phyloP scores from a whole-genome alignment of 2,329 filamentous ascomycete genomes.

The Fusarium longipes region DNA sequence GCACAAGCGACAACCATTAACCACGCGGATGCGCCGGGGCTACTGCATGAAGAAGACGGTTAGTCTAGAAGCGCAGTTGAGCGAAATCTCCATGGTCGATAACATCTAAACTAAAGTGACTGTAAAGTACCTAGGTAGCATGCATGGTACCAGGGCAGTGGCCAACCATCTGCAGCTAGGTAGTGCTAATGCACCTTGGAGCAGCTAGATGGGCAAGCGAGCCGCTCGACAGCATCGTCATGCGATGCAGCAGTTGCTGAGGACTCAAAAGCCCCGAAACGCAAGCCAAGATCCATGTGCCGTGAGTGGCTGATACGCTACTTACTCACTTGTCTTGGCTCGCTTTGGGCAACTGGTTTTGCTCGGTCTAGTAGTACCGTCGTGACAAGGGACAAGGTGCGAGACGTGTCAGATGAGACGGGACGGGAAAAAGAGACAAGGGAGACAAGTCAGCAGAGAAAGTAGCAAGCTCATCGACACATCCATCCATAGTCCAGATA shows the following conservation, averaged over 20 bases:
- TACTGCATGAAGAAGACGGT: constrained; percentile 40
- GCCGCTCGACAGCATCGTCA: constrained; percentile 39
- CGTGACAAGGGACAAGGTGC: constrained; percentile 19
- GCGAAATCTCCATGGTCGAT: constrained; percentile 15
- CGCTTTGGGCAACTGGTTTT: constrained; percentile 5
- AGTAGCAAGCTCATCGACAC: constrained; percentile 9
- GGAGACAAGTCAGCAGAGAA: constrained; percentile 12
- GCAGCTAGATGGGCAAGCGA: constrained; percentile 24
- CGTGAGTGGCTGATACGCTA: constrained; percentile 19
- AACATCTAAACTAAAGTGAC: too few species aligned
- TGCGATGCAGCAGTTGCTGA: constrained; percentile 34
- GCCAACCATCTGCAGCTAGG: constrained; percentile 37
- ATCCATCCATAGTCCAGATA: neutral
- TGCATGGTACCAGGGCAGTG: constrained; percentile 25
- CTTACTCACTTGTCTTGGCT: constrained; percentile 1
- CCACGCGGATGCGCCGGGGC: constrained; percentile 42
- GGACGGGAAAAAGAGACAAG: constrained; percentile 28
- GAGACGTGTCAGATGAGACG: constrained; percentile 38
- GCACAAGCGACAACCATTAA: constrained; percentile 18
- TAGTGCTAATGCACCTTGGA: constrained; percentile 33
- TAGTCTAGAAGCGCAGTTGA: constrained; percentile 37
- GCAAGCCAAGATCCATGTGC: constrained; percentile 30
- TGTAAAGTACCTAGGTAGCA: too few species aligned
- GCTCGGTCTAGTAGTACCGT: neutral
- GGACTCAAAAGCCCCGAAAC: constrained; percentile 34